Evolutionary conservation across 2,329 filamentous ascomycete species (phyloP).

Genomic region (Fusarium xylarioides): DNA sequence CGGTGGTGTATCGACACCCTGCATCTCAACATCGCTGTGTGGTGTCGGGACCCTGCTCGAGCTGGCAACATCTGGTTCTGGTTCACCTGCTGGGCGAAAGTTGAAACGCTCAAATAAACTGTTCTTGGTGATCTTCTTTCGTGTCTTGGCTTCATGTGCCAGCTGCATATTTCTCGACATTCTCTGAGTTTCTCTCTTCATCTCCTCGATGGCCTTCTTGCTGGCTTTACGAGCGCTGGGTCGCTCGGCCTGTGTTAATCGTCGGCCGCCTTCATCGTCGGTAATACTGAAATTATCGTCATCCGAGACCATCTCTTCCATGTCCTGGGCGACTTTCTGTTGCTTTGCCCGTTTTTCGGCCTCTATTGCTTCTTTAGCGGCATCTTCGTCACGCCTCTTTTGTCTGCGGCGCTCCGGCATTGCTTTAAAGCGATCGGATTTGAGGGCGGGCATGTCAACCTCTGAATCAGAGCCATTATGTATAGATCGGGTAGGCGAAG

Average conservation of each 20-base stretch:
- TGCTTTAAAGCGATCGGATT: slow-evolving; percentile 72
- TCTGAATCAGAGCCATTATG: slow-evolving; percentile 55
- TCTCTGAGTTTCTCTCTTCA: slow-evolving; percentile 93
- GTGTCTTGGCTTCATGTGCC: slow-evolving; percentile 86
- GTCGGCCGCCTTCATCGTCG: slow-evolving; percentile 70
- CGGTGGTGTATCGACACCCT: slow-evolving; percentile 70
- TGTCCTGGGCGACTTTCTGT: slow-evolving; percentile 47
- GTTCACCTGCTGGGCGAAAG: slow-evolving; percentile 61
- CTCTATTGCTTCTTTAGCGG: slow-evolving; percentile 60
- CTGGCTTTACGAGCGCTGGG: slow-evolving; percentile 81
- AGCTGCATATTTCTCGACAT: slow-evolving; percentile 91
- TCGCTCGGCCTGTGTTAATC: slow-evolving; percentile 73
- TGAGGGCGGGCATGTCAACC: slow-evolving; percentile 56
- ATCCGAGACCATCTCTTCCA: slow-evolving; percentile 48
- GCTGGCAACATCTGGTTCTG: slow-evolving; percentile 54
- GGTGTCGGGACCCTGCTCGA: slow-evolving; percentile 66
- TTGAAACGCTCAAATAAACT: slow-evolving; percentile 88
- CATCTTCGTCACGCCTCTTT: slow-evolving; percentile 74
- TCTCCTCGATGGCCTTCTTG: slow-evolving; percentile 94
- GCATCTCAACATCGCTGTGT: slow-evolving; percentile 62
- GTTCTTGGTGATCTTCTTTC: slow-evolving; percentile 87
- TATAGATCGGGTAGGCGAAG: slow-evolving; percentile 43
- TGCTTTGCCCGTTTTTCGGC: slow-evolving; percentile 54
- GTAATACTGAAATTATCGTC: slow-evolving; percentile 61
- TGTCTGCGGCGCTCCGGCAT: slow-evolving; percentile 78